These are phyloP conservation scores for Fabrea salina DNA, from an alignment of 169 alveolate genomes.

Conservation along the genomic window DNA sequence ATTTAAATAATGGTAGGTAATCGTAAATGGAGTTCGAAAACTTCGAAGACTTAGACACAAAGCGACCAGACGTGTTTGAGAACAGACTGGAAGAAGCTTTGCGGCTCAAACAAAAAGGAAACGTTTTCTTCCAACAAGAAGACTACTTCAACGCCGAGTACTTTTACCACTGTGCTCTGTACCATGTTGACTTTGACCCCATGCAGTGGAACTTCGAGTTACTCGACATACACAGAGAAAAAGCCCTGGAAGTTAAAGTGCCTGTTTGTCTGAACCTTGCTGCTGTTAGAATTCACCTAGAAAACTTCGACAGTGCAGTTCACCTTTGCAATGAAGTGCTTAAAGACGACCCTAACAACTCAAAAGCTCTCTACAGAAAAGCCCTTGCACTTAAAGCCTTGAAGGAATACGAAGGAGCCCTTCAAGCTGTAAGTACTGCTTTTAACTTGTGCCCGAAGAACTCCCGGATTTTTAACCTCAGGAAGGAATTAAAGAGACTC, in stretches of 20 bases:
- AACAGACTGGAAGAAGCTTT: conserved; percentile 14
- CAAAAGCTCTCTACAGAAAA: conserved; percentile 19
- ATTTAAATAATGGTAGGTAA: too few species aligned
- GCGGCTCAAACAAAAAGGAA: background rate
- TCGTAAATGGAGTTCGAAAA: conserved; percentile 34
- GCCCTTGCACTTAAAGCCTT: conserved; percentile 14
- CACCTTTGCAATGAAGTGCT: conserved; percentile 24
- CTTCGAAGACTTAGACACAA: conserved; percentile 13
- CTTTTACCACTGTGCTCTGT: conserved; percentile 11
- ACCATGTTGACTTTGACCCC: conserved; percentile 12
- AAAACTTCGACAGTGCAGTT: background rate
- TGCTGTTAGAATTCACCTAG: background rate
- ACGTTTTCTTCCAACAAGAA: background rate
- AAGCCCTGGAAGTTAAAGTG: background rate
- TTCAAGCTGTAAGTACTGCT: background rate
- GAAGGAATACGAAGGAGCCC: conserved; percentile 9
- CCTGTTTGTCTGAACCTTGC: conserved; percentile 28
- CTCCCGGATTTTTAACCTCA: background rate
- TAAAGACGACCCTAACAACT: conserved; percentile 10
- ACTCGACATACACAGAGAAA: conserved; percentile 25
- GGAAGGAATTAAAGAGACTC: background rate
- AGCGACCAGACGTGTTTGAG: conserved; percentile 27
- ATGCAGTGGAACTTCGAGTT: conserved; percentile 16
- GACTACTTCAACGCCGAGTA: conserved; percentile 23
- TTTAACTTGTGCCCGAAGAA: background rate